Evolutionary conservation across 768 basidiomycete genomes (phyloP).

Genomic region (Exsudoporus frostii): DNA sequence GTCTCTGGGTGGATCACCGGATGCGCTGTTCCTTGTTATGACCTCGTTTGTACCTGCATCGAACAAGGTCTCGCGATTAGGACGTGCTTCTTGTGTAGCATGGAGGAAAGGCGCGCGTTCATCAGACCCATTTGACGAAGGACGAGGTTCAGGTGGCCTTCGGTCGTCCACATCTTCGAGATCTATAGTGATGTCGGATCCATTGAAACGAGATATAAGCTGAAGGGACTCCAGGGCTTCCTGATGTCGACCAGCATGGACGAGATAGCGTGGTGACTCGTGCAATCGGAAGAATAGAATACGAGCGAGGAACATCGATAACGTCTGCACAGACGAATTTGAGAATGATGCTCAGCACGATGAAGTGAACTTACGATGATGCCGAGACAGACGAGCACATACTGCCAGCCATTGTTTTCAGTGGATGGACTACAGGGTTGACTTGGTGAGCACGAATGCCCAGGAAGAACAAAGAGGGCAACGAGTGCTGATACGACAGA

Average conservation of each 20-base stretch:
- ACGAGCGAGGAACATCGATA: constrained; percentile 82
- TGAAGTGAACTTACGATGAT: constrained; percentile 64
- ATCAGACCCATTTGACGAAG: constrained; percentile 16
- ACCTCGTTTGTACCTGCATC: constrained; percentile 13
- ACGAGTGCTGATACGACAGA: constrained; percentile 83
- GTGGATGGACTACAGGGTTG: constrained; percentile 59
- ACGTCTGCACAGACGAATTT: constrained; percentile 51
- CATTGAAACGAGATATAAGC: constrained; percentile 85
- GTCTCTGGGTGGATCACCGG: constrained; percentile 13
- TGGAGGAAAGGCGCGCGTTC: constrained; percentile 31
- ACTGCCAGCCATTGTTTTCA: constrained; percentile 88
- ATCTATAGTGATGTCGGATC: constrained; percentile 61
- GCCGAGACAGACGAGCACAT: constrained; percentile 74
- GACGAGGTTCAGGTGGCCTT: constrained; percentile 22
- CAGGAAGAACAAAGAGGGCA: constrained; percentile 76
- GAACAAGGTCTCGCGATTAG: background rate
- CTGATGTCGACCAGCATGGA: constrained; percentile 78
- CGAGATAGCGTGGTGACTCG: constrained; percentile 92
- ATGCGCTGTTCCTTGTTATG: background rate
- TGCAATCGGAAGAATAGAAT: constrained; percentile 89
- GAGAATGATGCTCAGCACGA: background rate
- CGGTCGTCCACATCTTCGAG: constrained; percentile 66
- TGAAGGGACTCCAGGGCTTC: constrained; percentile 84
- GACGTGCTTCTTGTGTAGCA: constrained; percentile 12
- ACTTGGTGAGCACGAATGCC: constrained; percentile 56